phyloP scores from a whole-genome alignment of 768 basidiomycete species.

The Macrolepiota albuminosa region DNA sequence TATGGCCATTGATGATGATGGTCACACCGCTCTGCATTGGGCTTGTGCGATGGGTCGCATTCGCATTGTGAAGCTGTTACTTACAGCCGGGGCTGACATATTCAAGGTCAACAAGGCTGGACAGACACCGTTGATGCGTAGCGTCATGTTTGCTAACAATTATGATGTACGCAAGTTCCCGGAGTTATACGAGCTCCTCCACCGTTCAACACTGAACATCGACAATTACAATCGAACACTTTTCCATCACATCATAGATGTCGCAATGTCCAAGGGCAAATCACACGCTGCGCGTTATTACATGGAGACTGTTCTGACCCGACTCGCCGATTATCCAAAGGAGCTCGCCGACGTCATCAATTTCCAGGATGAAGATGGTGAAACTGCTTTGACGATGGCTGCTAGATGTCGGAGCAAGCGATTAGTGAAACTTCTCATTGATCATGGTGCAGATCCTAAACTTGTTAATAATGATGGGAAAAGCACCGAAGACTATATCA shows the following conservation, averaged over 20 bases:
- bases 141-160: constrained; percentile 99
- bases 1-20: constrained; percentile 96
- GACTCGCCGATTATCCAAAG: constrained; percentile 89
- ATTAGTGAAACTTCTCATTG: constrained; percentile 90
- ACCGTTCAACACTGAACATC: constrained; percentile 98
- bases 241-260: constrained; percentile 96
- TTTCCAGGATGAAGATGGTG: constrained; percentile 98
- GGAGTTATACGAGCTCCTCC: constrained; percentile 92
- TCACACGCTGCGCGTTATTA: constrained; percentile 98
- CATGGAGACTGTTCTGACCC: constrained; percentile 90
- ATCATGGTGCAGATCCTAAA: constrained; percentile 95
- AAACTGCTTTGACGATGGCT: constrained; percentile 95
- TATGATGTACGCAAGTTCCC: constrained; percentile 99
- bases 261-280: constrained; percentile 97
- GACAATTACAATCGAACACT: constrained; percentile 97
- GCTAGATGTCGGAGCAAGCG: constrained; percentile 94
- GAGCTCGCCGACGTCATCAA: constrained; percentile 98
- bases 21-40: constrained; percentile 97
- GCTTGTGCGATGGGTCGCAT: constrained; percentile 98
- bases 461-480: constrained; percentile 93
- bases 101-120: constrained; percentile 96
- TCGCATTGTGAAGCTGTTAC: constrained; percentile 88
- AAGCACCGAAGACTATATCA: constrained; percentile 96
- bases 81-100: constrained; percentile 93
- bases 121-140: constrained; percentile 96